Conservation (phyloP, 257 asterid species). For the Coffea eugenioides region DNA sequence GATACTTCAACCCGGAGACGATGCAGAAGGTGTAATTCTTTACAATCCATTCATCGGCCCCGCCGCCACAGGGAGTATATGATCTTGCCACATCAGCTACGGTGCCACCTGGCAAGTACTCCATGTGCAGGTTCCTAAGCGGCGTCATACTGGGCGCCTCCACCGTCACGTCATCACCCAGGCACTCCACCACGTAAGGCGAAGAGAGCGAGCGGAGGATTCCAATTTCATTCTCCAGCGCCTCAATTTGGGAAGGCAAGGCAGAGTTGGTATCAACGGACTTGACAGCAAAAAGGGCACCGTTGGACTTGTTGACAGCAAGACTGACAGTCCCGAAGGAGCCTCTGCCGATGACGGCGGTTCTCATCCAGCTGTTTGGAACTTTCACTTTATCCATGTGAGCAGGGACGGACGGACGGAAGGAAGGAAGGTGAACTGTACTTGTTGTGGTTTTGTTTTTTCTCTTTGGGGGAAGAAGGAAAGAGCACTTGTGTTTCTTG, state of each 20-base stretch:
- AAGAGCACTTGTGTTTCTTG: not conserved
- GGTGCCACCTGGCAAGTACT: constrained; percentile 55
- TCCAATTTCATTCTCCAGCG: constrained; percentile 52
- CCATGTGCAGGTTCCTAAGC: constrained; percentile 49
- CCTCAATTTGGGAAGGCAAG: constrained; percentile 34
- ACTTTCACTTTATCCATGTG: constrained; percentile 21
- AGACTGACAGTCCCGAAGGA: constrained; percentile 48
- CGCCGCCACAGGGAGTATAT: not conserved
- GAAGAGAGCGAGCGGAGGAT: constrained; percentile 46
- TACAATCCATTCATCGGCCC: constrained; percentile 22
- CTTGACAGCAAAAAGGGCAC: constrained; percentile 51
- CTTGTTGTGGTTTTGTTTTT: not conserved
- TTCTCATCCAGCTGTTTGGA: constrained; percentile 37
- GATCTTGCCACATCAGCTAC: constrained; percentile 32
- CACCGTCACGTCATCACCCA: constrained; percentile 48
- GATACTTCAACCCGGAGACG: constrained; percentile 44
- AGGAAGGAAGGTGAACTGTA: not conserved
- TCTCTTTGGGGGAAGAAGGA: not conserved
- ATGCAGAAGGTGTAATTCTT: constrained; percentile 48
- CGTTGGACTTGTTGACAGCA: constrained; percentile 26
- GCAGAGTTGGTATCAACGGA: constrained; percentile 34
- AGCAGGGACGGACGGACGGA: not conserved
- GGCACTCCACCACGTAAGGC: constrained; percentile 49
- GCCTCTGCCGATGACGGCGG: constrained; percentile 51
- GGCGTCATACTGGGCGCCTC: constrained; percentile 5